Base-by-base conservation (phyloP, 805 yeast genomes). In the Kodamaea fukazawae region DNA sequence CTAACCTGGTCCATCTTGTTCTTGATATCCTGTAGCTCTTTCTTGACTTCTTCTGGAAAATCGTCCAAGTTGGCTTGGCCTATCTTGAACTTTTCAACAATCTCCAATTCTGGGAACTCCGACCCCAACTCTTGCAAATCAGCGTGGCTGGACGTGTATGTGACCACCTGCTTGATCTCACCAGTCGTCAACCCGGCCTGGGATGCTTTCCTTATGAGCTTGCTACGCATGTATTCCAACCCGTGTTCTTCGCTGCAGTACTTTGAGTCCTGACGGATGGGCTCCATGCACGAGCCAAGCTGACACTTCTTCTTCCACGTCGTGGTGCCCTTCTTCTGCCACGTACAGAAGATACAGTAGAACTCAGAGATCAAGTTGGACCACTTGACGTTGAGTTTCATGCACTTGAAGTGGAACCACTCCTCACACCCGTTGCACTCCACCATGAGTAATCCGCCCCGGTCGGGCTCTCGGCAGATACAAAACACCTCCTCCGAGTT, bases 341-440 rank as follows among this genome's bases (percentile, higher is more conserved):
- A 69, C 39, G 74, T 76, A 58, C 96, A 89, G 42, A 79, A 78
- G 7, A 83, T 83, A 54, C 97, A 89, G 55, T 67, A 83, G 54
- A 75, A 89, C 40, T 75, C 73, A 34, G 75, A 70, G 8, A 88
- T 80, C 36, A 88, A 64, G 29, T 72, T 68, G 42, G 76, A 71
- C 51, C 73, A 74, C 39, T 67, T 61, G 7, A 56, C 57, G 37
- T 79, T 71, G 27, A 88, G 55, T 38, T 71, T 72, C 73, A 89
- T 76, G 57, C 97, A 90, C 33, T 64, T 66, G 60, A 89, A 86
- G 61, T 90, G 97, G 55, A 74, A 90, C 97, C 97, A 90, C 43
- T 87, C 96, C 53, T 88, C 96, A 61, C 97, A 90, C 4, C 87
- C 90, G 57, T 89, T 96, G 57, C 97, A 89, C 0, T 85, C 87